phyloP scores from a whole-genome alignment of 768 basidiomycete species.

The Panellus pusillus region DNA sequence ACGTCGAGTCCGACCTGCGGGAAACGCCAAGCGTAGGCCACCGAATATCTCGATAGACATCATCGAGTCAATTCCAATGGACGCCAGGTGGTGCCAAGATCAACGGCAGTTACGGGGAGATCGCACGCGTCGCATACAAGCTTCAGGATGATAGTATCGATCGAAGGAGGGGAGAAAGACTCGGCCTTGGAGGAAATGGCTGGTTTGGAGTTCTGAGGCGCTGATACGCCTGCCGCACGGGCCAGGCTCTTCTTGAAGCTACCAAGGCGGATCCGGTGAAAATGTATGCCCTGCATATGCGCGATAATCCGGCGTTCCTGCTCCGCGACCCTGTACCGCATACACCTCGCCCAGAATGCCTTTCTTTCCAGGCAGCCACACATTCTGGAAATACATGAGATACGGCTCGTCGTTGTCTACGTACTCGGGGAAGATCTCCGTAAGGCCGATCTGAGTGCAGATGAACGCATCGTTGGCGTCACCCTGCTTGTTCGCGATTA shows the following conservation, averaged over 20 bases:
- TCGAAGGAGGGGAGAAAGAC: neutral
- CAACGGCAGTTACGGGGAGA: conserved; percentile 34
- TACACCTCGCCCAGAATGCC: conserved; percentile 51
- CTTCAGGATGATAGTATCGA: conserved; percentile 29
- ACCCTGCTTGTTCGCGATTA: conserved; percentile 62
- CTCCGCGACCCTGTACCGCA: conserved; percentile 42
- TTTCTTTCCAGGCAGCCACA: conserved; percentile 42
- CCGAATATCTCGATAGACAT: conserved; percentile 57
- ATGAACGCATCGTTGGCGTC: conserved; percentile 57
- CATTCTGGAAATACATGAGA: conserved; percentile 51
- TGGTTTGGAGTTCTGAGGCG: neutral
- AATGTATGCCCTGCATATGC: conserved; percentile 55
- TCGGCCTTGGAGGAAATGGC: neutral
- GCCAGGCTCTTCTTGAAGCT: conserved; percentile 48
- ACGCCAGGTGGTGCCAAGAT: conserved; percentile 42
- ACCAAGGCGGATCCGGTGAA: conserved; percentile 54
- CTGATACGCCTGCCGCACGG: conserved; percentile 21
- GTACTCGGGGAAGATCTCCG: conserved; percentile 47
- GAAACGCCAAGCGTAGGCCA: conserved; percentile 37
- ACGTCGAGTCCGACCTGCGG: conserved; percentile 30
- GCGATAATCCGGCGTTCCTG: conserved; percentile 47
- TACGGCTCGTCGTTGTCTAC: conserved; percentile 44
- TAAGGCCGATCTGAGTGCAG: conserved; percentile 53
- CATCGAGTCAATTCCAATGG: conserved; percentile 65
- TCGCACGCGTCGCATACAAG: conserved; percentile 45